Base-by-base conservation (phyloP, 1,284 basidiomycete genomes). In the Microbotryum lychnidis-dioicae region DNA sequence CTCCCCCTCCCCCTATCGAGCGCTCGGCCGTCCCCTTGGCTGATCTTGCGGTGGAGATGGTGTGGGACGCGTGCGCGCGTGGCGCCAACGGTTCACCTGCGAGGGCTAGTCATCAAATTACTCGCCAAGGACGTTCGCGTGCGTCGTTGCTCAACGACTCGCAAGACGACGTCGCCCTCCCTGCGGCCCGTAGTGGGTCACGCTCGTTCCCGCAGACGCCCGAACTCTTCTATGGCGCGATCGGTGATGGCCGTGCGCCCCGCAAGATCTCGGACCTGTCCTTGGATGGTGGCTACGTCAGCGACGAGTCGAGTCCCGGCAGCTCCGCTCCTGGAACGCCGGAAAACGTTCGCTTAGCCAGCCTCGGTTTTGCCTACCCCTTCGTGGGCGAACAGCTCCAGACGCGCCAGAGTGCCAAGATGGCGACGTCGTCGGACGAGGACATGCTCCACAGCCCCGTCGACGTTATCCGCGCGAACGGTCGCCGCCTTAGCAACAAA, bases 1-100 rank as follows among this genome's bases (percentile, higher is more conserved):
- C 71, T 31, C 69, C 71, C 20, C 71, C 68, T 31, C 71, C 69
- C 29, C 48, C 71, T 45, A 57, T 72, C 59, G 69, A 70, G 57
- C 66, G 62, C 53, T 68, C 66, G 44, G 71, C 69, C 20, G 65
- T 71, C 54, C 71, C 69, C 6, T 60, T 72, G 47, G 68, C 71
- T 48, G 68, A 65, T 44, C 58, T 72, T 48, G 71, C 69, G 44
- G 63, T 66, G 45, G 69, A 72, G 54, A 63, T 71, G 60, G 65
- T 71, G 9, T 72, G 71, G 71, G 71, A 72, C 25, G 62, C 64
- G 3, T 64, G 61, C 60, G 59, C 64, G 2, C 58, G 58, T 33
- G 70, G 69, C 56, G 65, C 59, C 60, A 23, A 29, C 18, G 49
- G 49, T 23, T 31, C 48, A 25, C 44, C 48, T 52, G 12, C 52